These are phyloP conservation scores for Thalassiosira livingstoniorum DNA, from an alignment of 352 stramenopile genomes.

Conservation along the genomic window DNA sequence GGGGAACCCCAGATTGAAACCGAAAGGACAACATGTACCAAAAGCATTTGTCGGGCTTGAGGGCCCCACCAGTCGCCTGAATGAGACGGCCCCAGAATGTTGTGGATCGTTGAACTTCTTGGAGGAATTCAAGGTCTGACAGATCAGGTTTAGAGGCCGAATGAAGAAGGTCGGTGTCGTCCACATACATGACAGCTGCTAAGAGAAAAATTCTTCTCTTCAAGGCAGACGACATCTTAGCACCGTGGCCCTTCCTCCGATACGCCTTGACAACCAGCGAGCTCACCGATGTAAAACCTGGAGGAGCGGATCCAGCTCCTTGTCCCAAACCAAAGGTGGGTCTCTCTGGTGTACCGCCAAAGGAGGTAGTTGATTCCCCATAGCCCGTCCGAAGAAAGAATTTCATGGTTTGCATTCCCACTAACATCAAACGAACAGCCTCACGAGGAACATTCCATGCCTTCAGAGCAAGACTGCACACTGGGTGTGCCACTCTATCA, in stretches of 20 bases:
- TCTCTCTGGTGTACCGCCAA: not conserved
- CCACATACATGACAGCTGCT: conserved; percentile 22
- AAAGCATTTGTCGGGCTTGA: conserved; percentile 15
- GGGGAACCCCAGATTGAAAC: no score
- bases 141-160: not conserved
- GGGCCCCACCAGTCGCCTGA: conserved; percentile 5
- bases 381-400: conserved; percentile 26
- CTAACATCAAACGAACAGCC: conserved; percentile 1
- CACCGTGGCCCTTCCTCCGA: not conserved
- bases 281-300: not conserved
- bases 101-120: conserved; percentile 2
- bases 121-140: not conserved
- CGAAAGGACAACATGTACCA: conserved; percentile 37
- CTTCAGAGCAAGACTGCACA: conserved; percentile 1
- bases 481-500: conserved; percentile 8
- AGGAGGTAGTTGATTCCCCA: not conserved
- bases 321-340: not conserved
- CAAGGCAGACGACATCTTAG: not conserved
- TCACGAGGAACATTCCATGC: not conserved
- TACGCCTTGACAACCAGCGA: conserved; percentile 12
- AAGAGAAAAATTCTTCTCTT: not conserved
- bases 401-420: conserved; percentile 11
- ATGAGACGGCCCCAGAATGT: not conserved
- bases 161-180: conserved; percentile 24
- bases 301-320: not conserved